Percentiles rank a stretch among this genome's conserved stretches.
Evolutionary conservation across 192 early-diverging fungal species (phyloP).

Genomic region (Umbelopsis sp.): DNA sequence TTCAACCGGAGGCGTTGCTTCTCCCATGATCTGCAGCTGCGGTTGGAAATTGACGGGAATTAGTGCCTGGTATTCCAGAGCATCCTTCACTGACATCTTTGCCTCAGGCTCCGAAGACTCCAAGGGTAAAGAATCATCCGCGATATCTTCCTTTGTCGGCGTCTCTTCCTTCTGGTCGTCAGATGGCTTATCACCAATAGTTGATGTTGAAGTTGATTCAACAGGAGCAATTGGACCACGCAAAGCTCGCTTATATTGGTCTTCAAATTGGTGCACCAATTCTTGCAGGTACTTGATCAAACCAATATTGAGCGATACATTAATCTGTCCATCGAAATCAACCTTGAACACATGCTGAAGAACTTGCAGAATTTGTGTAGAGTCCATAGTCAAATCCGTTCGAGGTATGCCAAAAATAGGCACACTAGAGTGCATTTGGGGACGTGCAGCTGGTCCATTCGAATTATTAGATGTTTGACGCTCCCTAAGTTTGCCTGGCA

Average conservation of each 20-base stretch:
- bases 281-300: conserved; percentile 50
- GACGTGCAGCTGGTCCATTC: neutral
- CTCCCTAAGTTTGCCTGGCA: conserved; percentile 21
- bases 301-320: conserved; percentile 51
- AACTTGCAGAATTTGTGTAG: conserved; percentile 24
- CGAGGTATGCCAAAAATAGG: conserved; percentile 46
- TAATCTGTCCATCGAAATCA: conserved; percentile 45
- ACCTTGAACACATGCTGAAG: conserved; percentile 41
- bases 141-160: neutral
- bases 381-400: conserved; percentile 45
- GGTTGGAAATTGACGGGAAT: conserved; percentile 47
- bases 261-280: conserved; percentile 40
- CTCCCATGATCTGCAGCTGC: conserved; percentile 50
- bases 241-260: conserved; percentile 36
- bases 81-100: neutral
- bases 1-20: conserved; percentile 57
- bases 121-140: neutral
- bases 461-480: neutral
- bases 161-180: neutral
- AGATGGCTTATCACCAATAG: neutral
- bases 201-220: neutral
- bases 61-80: conserved; percentile 24
- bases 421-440: conserved; percentile 24
- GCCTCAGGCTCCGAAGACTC: too few species aligned
- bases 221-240: neutral